Percentiles rank a stretch among this genome's conserved stretches.
Conservation (phyloP, 495 filamentous ascomycete species). For the Aspergillus steynii region DNA sequence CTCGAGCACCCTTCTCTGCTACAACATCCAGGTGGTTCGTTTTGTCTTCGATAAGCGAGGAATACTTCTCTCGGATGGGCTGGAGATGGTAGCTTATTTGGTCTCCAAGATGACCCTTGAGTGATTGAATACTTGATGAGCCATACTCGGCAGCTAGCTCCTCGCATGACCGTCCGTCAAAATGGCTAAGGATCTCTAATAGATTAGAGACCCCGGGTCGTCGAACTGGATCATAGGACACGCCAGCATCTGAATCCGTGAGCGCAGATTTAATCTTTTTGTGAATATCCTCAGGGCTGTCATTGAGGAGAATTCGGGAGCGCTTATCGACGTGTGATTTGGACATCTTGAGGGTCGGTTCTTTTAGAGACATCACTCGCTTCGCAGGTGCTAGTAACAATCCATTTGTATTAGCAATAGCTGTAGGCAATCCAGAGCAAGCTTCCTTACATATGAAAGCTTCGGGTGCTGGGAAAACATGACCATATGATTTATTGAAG, state of each 20-base stretch:
- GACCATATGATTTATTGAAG: constrained; percentile 75
- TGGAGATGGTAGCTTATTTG: constrained; percentile 55
- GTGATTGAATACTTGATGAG: constrained; percentile 51
- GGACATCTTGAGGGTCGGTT: constrained; percentile 84
- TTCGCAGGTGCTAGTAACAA: constrained; percentile 63
- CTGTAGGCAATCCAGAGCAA: not conserved
- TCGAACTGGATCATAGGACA: constrained; percentile 68
- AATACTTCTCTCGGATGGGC: constrained; percentile 62
- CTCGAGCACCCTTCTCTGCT: constrained; percentile 57
- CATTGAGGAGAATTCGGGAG: constrained; percentile 82
- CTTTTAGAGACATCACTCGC: constrained; percentile 83
- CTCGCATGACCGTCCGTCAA: constrained; percentile 52
- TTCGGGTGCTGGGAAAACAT: constrained; percentile 65
- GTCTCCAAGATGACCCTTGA: constrained; percentile 66
- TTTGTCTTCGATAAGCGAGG: constrained; percentile 47
- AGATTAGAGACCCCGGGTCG: constrained; percentile 89
- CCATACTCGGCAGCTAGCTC: constrained; percentile 57
- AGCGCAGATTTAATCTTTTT: constrained; percentile 69
- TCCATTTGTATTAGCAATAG: constrained; percentile 9
- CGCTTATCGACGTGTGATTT: constrained; percentile 73
- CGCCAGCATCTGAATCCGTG: constrained; percentile 66
- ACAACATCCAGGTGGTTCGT: constrained; percentile 58
- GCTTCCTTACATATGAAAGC: constrained; percentile 70
- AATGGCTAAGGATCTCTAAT: constrained; percentile 69
- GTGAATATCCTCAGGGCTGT: constrained; percentile 57